Base-by-base conservation (phyloP, 2,329 filamentous ascomycete genomes). In the Beauveria scarabaeidicola region DNA sequence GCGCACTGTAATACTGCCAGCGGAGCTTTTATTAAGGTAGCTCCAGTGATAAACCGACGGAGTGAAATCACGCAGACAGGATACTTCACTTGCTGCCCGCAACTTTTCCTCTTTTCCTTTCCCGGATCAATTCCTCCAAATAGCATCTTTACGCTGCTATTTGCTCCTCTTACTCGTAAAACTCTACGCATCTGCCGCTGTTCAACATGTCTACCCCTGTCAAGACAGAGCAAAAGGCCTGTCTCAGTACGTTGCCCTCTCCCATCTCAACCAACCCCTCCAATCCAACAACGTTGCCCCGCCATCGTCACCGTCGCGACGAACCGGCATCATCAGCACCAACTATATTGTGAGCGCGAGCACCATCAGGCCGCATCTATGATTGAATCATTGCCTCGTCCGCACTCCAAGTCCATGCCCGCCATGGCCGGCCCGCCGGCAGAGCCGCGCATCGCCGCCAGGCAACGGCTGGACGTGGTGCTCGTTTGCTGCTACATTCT, bases 181-280 rank as follows among this genome's bases (percentile, higher is more conserved):
- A 59, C n/a, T 38, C 13, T 13, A 43, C n/a, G 5, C 17, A 43
- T 27, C 36, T 27, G 40, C 25, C 40, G n/a, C 40, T 7, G 36
- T 46, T 51, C 52, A 58, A 55, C 32, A 62, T 61, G 61, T 61
- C 66, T 70, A 73, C 67, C 68, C 81, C 81, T 78, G 75, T 79
- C 71, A 78, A 77, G 68, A 78, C 80, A 68, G 78, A 81, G 64
- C 81, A 84, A 59, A 84, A 84, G 72, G 81, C 81, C 68, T 84
- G 81, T 74, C 78, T 84, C 72, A 84, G 80, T 83, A 82, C 72
- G 81, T 82, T 73, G 64, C 68, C 40, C 66, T 64, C 65, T 64
- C 69, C 69, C 44, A 13, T 25, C 27, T 51, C 23, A 9, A 25
- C 11, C 62, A 66, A 66, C 69, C 66, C 67, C 66, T 66, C 63